These are phyloP conservation scores for Solanum phureja DNA, from an alignment of 257 asterid genomes.

Conservation along the genomic window DNA sequence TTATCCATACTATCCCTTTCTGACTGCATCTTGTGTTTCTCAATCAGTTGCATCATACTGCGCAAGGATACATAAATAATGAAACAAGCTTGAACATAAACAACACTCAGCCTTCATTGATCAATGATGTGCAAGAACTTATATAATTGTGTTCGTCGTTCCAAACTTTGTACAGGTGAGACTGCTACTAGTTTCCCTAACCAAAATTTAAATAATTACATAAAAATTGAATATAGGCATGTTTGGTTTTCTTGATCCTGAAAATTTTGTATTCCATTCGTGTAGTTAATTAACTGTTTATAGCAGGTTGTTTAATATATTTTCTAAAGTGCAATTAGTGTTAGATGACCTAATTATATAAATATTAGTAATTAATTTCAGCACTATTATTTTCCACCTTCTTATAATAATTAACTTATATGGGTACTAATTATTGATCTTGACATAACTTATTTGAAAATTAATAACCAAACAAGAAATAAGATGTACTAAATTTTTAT, in stretches of 20 bases:
- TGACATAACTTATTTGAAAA: not conserved
- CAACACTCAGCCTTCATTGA: not conserved
- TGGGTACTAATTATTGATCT: too few species aligned
- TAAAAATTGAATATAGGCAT: not conserved
- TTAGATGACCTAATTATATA: not conserved
- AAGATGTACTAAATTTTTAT: not conserved
- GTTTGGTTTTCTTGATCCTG: not conserved
- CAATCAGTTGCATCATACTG: slow-evolving; percentile 68
- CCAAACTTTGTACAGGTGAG: not conserved
- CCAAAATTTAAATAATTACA: not conserved
- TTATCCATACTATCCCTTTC: slow-evolving; percentile 10
- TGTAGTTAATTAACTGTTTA: not conserved
- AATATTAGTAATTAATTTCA: not conserved
- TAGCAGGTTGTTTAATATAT: not conserved
- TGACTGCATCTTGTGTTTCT: slow-evolving; percentile 31
- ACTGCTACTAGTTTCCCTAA: not conserved
- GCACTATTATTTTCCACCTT: not conserved
- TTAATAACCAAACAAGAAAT: not conserved
- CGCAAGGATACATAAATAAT: not conserved
- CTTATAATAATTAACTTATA: not conserved
- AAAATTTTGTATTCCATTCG: not conserved
- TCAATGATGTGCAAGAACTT: not conserved
- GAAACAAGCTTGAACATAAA: not conserved
- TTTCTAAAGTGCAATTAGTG: not conserved
- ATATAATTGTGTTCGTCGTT: not conserved